Evolutionary conservation across 2,329 filamentous ascomycete genomes (phyloP).

Genomic region (Cordyceps fumosorosea): DNA sequence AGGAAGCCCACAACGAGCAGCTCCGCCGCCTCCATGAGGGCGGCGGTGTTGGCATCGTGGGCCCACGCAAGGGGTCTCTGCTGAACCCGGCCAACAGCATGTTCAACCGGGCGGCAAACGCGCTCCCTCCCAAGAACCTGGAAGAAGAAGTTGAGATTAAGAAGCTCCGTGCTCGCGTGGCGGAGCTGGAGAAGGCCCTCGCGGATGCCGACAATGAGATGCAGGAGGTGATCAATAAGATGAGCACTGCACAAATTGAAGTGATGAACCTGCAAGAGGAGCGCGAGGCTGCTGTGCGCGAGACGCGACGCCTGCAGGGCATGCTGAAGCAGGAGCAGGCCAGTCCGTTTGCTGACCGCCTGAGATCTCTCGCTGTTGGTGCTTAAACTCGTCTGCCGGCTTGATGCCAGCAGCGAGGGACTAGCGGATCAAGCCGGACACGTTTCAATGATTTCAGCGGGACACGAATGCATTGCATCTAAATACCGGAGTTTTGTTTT

Average conservation of each 20-base stretch:
- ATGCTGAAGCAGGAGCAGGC: slow-evolving; percentile 59
- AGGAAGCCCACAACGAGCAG: slow-evolving; percentile 70
- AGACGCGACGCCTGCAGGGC: slow-evolving; percentile 63
- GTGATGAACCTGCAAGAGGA: slow-evolving; percentile 73
- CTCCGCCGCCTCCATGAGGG: slow-evolving; percentile 62
- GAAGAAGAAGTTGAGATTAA: slow-evolving; percentile 69
- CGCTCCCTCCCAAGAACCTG: slow-evolving; percentile 57
- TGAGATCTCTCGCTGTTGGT: slow-evolving; percentile 26
- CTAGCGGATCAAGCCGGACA: slow-evolving; percentile 9
- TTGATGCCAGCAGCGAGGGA: slow-evolving; percentile 8
- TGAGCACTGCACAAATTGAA: slow-evolving; percentile 78
- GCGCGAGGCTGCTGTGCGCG: slow-evolving; percentile 65
- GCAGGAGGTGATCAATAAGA: slow-evolving; percentile 71
- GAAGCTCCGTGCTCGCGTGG: slow-evolving; percentile 68
- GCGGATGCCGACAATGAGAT: slow-evolving; percentile 61
- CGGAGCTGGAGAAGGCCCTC: slow-evolving; percentile 73
- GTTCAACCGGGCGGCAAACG: slow-evolving; percentile 32
- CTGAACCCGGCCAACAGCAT: slow-evolving; percentile 27
- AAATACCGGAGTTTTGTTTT: slow-evolving; percentile 31
- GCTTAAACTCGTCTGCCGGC: slow-evolving; percentile 13
- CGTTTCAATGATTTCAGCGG: slow-evolving; percentile 8
- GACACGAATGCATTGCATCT: slow-evolving; percentile 25
- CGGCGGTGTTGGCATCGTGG: slow-evolving; percentile 27
- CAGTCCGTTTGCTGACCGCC: slow-evolving; percentile 38
- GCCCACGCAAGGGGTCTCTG: slow-evolving; percentile 27